Evolutionary conservation across 2,329 filamentous ascomycete species (phyloP), one percentile per base, ranked within the genome.

Genomic region (Xylariaceae sp.): DNA sequence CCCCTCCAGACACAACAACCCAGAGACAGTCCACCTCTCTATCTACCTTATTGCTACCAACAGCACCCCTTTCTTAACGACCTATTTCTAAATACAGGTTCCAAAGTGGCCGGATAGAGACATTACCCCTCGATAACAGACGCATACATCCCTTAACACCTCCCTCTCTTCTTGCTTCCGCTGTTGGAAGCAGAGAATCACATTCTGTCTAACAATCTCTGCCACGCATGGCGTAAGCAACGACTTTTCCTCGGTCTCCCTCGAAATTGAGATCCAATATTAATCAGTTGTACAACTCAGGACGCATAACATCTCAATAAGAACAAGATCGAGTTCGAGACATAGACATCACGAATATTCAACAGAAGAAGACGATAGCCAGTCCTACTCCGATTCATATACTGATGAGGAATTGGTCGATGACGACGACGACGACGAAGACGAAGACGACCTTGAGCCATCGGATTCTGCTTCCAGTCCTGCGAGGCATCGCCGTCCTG

Each of bases 401-500:
- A 38, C 29, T 22, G n/a, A n/a, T 11, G 39, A 50, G 20, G 52
- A 54, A 16, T 58, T 50, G 23, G 53, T 53, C 32, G 54, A 55
- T 32, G 53, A 55, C 32, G 52, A 49, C 35, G 56, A 64, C 22
- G 66, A 64, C 34, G 56, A 59, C 47, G 63, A 65, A 40, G 62
- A 64, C 25, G 67, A 70, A 51, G 74, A 73, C 59, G 76, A 77
- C 27, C 57, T 81, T 52, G 73, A 77, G 2, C 79, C 79, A 12
- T 75, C 73, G 25, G 80, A 83, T 58, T 82, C 80, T 6, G 79
- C 79, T 16, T 83, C 80, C 23, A 67, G 62, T 52, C 67, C 23
- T 58, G 59, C 51, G 55, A 59, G 56, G 55, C 57, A 53, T 39
- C 61, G 55, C 20, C 55, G 53, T 37, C 45, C 64, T 52, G 56